Evolutionary conservation across 805 yeast species (phyloP).

Genomic region (Metschnikowia anglica): DNA sequence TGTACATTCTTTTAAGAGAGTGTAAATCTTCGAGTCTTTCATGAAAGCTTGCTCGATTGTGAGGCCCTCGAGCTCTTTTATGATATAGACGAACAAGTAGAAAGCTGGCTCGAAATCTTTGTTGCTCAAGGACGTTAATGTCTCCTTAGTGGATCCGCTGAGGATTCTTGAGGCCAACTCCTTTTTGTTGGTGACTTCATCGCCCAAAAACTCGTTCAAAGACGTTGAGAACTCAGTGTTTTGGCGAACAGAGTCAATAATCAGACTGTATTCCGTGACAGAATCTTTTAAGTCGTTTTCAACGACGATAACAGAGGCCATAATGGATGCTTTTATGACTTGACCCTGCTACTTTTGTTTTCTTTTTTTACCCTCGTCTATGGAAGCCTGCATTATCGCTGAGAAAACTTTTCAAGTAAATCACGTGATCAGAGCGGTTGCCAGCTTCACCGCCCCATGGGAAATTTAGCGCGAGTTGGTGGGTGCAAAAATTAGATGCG

Average conservation of each 20-base stretch:
- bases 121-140: conserved; percentile 37
- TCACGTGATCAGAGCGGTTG: conserved; percentile 18
- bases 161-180: conserved; percentile 31
- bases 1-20: conserved; percentile 31
- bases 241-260: conserved; percentile 34
- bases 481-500: conserved; percentile 13
- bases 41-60: conserved; percentile 25
- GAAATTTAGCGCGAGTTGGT: neutral
- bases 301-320: conserved; percentile 46
- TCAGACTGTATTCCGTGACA: conserved; percentile 39
- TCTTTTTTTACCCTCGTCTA: conserved; percentile 7
- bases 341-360: neutral
- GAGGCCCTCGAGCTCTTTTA: conserved; percentile 31
- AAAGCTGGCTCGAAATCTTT: conserved; percentile 47
- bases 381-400: conserved; percentile 12
- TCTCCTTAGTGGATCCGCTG: conserved; percentile 29
- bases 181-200: conserved; percentile 28
- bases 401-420: conserved; percentile 20
- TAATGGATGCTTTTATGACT: conserved; percentile 14
- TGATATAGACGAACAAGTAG: conserved; percentile 39
- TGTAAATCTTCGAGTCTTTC: conserved; percentile 27
- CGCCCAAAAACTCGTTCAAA: conserved; percentile 25
- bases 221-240: conserved; percentile 29
- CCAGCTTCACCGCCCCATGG: neutral
- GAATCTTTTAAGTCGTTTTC: conserved; percentile 44